Evolutionary conservation across 768 basidiomycete genomes (phyloP).

Genomic region (Suillus tomentosus): DNA sequence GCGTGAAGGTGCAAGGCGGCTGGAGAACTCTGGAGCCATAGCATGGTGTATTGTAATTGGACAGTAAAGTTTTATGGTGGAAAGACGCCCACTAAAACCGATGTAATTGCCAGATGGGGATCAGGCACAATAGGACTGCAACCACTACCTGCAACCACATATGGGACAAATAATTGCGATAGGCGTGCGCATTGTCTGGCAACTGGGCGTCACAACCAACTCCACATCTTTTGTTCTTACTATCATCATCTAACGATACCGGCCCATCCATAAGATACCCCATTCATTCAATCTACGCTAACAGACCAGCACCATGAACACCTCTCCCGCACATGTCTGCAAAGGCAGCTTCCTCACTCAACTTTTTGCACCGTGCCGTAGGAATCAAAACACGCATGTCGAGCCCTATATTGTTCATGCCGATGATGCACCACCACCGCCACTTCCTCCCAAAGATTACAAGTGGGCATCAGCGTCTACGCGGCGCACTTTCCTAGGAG

Average conservation of each 20-base stretch:
- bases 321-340: conserved; percentile 10
- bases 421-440: conserved; percentile 16
- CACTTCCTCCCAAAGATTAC: conserved; percentile 29
- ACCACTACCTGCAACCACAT: conserved; percentile 3
- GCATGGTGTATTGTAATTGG: not conserved
- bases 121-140: conserved; percentile 17
- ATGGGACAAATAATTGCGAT: conserved; percentile 6
- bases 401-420: conserved; percentile 15
- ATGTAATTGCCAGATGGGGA: conserved; percentile 6
- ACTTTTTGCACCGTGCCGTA: conserved; percentile 16
- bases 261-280: conserved; percentile 2
- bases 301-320: not conserved
- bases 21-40: not conserved
- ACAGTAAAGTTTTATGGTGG: not conserved
- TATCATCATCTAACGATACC: conserved; percentile 14
- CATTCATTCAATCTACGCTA: conserved; percentile 16
- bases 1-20: not conserved
- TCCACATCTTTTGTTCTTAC: conserved; percentile 13
- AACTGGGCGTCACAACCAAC: conserved; percentile 10
- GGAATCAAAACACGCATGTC: not conserved
- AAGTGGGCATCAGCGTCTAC: conserved; percentile 15
- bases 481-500: conserved; percentile 24
- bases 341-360: conserved; percentile 19
- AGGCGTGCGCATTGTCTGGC: conserved; percentile 12
- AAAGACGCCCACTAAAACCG: not conserved